Evolutionary conservation across 2,329 filamentous ascomycete genomes (phyloP).

Genomic region (Bipolaris cookei): DNA sequence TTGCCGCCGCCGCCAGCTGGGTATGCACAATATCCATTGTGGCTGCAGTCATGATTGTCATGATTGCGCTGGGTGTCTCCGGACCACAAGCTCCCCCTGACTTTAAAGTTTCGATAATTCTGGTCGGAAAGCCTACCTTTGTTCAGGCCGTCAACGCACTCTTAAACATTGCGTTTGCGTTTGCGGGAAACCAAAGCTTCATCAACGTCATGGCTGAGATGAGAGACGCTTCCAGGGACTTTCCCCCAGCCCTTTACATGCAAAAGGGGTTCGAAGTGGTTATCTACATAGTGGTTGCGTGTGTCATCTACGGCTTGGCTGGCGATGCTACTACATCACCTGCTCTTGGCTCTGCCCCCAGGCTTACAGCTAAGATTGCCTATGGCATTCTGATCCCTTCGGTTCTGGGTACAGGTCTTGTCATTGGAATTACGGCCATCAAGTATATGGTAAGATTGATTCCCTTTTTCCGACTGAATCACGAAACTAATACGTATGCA

Average conservation of each 20-base stretch:
- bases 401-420: constrained; percentile 73
- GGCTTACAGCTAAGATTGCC: constrained; percentile 66
- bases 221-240: constrained; percentile 62
- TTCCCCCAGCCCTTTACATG: constrained; percentile 67
- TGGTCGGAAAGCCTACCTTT: constrained; percentile 38
- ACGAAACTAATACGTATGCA: constrained; percentile 33
- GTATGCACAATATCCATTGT: constrained; percentile 65
- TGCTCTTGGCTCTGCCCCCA: constrained; percentile 67
- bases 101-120: constrained; percentile 30
- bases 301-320: constrained; percentile 71
- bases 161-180: constrained; percentile 72
- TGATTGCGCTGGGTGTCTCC: constrained; percentile 67
- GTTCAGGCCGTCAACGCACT: constrained; percentile 37
- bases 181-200: constrained; percentile 69
- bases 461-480: no score
- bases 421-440: constrained; percentile 70
- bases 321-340: constrained; percentile 68
- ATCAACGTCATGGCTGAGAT: constrained; percentile 71
- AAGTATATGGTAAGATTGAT: constrained; percentile 60
- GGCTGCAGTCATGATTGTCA: constrained; percentile 69
- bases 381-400: constrained; percentile 73
- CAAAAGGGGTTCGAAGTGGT: constrained; percentile 62
- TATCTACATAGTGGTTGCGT: constrained; percentile 66
- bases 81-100: constrained; percentile 47
- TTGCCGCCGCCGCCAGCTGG: constrained; percentile 65